phyloP scores from a whole-genome alignment of 805 yeast species.

The Metschnikowia baotianmanensis region DNA sequence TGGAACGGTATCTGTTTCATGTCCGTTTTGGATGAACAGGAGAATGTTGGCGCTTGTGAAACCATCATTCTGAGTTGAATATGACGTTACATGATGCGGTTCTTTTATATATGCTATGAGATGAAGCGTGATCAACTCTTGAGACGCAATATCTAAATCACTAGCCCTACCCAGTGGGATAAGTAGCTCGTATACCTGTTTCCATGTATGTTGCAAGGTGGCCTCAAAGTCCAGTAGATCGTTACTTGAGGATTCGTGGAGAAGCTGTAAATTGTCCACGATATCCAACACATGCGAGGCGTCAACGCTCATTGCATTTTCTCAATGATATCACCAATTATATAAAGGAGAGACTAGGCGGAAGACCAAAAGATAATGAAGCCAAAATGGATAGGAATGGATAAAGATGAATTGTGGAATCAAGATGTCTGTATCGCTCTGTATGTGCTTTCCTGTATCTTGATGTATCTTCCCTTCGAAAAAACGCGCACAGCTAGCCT shows the following conservation, averaged over 20 bases:
- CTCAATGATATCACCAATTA: too few relatives aligned
- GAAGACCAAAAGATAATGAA: too few relatives aligned
- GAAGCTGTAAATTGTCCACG: constrained; percentile 9
- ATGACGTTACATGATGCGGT: too few relatives aligned
- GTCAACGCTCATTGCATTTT: background rate
- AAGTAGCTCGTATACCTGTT: background rate
- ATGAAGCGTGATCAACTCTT: background rate
- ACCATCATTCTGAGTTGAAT: background rate
- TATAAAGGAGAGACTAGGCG: too few relatives aligned
- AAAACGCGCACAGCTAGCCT: too few relatives aligned
- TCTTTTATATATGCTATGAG: background rate
- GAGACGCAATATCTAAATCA: background rate
- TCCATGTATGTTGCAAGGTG: constrained; percentile 1
- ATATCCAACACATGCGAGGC: background rate
- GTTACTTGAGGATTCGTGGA: background rate
- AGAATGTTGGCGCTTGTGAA: constrained; percentile 3
- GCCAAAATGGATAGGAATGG: too few relatives aligned
- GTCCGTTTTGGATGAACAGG: constrained; percentile 4
- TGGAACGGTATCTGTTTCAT: background rate
- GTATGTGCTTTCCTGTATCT: too few relatives aligned
- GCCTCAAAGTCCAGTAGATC: constrained; percentile 1
- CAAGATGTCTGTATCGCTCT: too few relatives aligned
- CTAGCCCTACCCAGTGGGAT: background rate
- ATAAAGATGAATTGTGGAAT: too few relatives aligned
- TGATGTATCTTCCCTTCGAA: too few relatives aligned